Base-by-base conservation (phyloP, 1,284 basidiomycete species). In the Erythrobasidium hasegawianum region DNA sequence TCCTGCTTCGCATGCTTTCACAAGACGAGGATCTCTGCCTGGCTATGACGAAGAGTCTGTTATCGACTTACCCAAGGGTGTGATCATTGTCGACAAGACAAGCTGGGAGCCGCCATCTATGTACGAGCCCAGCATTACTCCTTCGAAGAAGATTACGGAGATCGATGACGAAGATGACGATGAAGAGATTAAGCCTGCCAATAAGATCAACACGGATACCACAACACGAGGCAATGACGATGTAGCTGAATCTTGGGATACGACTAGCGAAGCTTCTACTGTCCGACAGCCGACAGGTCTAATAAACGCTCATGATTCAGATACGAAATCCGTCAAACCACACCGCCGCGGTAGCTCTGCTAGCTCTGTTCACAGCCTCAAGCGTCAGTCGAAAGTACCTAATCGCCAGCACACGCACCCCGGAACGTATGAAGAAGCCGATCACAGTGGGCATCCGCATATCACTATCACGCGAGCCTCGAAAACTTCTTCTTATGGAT, bases 11-110 rank as follows among this genome's bases (percentile, higher is more conserved):
- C 33, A 33, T 33, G 22, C 43, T 24, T 47, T 18, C 43, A n/a
- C 16, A 14, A n/a, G 43, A 47, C 43, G n/a, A 24, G 22, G n/a
- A 4, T 18, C n/a, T 14, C 16, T 47, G 14, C 43, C 43, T 47
- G 43, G 22, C 5, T 47, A 47, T 47, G 43, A 47, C 43, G 43
- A 47, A 47, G 43, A 47, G 43, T 47, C 43, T 14, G 43, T 24
- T 24, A 24, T 47, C 43, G 43, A 24, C 16, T 8, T 47, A 24
- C 43, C 43, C 16, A n/a, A n/a, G 8, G 43, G 43, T 14, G 43
- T 47, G 43, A 47, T 47, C 4, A 24, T 47, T 14, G 22, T 47
- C 43, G 43, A 47, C 8, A 47, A 47, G 43, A 47, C 8, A 18
- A 14, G 7, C 16, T 47, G 16, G n/a, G 43, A n/a, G 22, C 43